Evolutionary conservation across 179 eudicot genomes (phyloP), one percentile per base, ranked within the genome.

Genomic region (Camellia oleifera): DNA sequence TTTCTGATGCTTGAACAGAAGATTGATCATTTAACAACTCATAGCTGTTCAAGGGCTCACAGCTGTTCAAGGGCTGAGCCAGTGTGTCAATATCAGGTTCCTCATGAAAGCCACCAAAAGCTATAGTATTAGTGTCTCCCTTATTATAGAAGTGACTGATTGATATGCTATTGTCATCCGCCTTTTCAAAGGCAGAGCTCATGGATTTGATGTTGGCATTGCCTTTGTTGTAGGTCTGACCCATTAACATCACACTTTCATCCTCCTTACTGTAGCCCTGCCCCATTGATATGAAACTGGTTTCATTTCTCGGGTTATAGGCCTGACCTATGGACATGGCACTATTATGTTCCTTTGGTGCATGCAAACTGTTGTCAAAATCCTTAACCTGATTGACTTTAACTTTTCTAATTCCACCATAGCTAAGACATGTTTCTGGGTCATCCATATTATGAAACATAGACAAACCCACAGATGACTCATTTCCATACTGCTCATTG

Each of bases 331-430:
- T 77, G 15, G 56, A 57, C 23, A 4, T 46, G 48, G 67, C 53
- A 65, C 3, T 79, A 74, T 44, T 20, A 56, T 68, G 63, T 42
- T 83, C 84, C 56, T 66, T 46, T 10, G 84, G 62, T 57, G 77
- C 72, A 72, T 81, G 56, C 67, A 75, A 54, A 60, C 69, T 74
- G 79, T 53, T 77, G 62, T 83, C 89, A 48, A 84, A 64, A 46
- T 87, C 88, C 83, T 89, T 87, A 64, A 89, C 89, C 79, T 83
- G 87, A 83, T 85, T 73, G 53, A 83, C 87, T 77, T 85, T 88
- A 57, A 85, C 83, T 82, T 87, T 85, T 80, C 89, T 82, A 77
- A 85, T 67, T 56, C 89, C 86, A 44, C 87, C 84, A 72, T 78
- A 87, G 80, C 81, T 87, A 50, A 83, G 74, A 64, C 82, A 77